Evolutionary conservation across 1,284 basidiomycete species (phyloP), one percentile per base, ranked within the genome.

Genomic region (Cryptococcus depauperatus): DNA sequence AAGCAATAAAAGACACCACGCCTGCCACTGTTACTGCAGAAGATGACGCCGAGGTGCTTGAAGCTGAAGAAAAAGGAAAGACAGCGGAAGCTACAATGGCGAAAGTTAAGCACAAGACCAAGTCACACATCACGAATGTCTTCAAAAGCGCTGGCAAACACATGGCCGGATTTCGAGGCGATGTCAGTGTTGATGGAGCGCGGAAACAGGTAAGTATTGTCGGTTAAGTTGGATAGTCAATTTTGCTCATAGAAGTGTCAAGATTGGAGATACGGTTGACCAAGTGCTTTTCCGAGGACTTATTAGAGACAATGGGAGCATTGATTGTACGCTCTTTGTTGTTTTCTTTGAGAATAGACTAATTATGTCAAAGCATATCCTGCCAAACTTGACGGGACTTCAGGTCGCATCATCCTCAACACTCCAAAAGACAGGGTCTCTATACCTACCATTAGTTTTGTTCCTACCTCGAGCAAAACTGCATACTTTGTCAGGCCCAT

Each of bases 241-340:
- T n/a, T n/a, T n/a, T 43, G 30, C 47, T 52, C 19, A 52, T 46
- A 37, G 32, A 39, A 25, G 37, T 23, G 26, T 46, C 35, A 54
- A 68, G 61, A 66, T 72, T 44, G 70, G 69, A 1, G 56, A 55
- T 29, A 64, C 59, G 49, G 57, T 71, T 37, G 70, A 72, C 47
- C 61, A 63, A 41, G 13, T 68, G 16, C 46, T 72, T 22, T 70
- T 65, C 51, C 54, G 58, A 26, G 60, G 59, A 19, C 52, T 59
- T 28, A 49, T 60, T n/a, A 67, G 68, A 46, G 70, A 72, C 43
- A 51, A 62, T 30, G 55, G 55, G 4, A 55, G 54, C 11, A 50
- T 55, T 1, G 51, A 61, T 18, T 61, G 68, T 66, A 43, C 56
- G 68, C 54, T 14, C 14, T 11, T 37, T 18, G 35, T 16, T 0